These are phyloP conservation scores for Diutina pseudorugosa DNA, from an alignment of 1,139 yeast genomes.

Conservation along the genomic window DNA sequence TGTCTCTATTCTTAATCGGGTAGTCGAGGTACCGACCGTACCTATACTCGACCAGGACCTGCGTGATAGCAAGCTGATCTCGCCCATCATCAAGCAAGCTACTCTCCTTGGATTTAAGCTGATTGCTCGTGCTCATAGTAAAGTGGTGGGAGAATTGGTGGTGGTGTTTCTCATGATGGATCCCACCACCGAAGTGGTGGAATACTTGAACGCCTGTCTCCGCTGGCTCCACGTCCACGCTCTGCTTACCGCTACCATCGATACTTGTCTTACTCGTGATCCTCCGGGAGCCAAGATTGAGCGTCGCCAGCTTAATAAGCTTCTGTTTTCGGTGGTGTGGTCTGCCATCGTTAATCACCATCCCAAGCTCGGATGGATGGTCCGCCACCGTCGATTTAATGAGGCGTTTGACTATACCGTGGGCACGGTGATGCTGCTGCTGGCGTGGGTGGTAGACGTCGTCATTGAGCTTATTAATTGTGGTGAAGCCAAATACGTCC, in stretches of 20 bases:
- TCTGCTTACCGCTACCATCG: conserved; percentile 10
- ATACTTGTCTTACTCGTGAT: not conserved
- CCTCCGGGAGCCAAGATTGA: not conserved
- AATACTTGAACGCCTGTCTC: conserved; percentile 17
- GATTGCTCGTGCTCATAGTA: conserved; percentile 17
- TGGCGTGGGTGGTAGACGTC: not conserved
- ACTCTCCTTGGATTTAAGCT: conserved; percentile 16
- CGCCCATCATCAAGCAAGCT: conserved; percentile 14
- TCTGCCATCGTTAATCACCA: not conserved
- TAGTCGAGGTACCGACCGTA: conserved; percentile 11
- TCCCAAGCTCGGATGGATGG: not conserved
- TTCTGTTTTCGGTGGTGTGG: not conserved
- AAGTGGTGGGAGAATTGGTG: conserved; percentile 6
- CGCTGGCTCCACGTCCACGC: conserved; percentile 15
- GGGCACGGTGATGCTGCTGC: not conserved
- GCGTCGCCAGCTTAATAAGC: not conserved
- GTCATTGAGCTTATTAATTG: not conserved
- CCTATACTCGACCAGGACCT: not conserved
- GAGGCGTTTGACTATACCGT: not conserved
- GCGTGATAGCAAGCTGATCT: conserved; percentile 5
- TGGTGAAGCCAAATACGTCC: not conserved
- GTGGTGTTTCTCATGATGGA: conserved; percentile 24
- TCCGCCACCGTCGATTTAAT: not conserved
- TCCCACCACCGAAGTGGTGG: conserved; percentile 15
- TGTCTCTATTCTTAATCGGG: conserved; percentile 14